Evolutionary conservation across 179 eudicot genomes (phyloP), one percentile per base, ranked within the genome.

Genomic region (Carnegiea gigantea): DNA sequence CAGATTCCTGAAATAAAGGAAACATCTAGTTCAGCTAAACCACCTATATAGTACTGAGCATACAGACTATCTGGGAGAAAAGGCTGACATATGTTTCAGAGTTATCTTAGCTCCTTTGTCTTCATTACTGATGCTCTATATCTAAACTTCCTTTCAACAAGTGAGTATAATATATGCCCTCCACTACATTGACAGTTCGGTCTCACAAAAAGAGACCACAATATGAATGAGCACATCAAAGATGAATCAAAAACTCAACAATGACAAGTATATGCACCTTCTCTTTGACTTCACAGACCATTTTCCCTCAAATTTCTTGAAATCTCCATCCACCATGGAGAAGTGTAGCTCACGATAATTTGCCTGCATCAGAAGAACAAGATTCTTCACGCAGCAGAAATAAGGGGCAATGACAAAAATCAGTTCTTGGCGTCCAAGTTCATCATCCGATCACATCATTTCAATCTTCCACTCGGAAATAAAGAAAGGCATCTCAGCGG

Each of bases 261-360:
- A 13, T 7, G 64, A 30, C 36, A 43, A 33, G 44, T 77, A 28
- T 36, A 59, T 26, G 33, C 86, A 94, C 99, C 97, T 91, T 86
- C 82, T 87, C 75, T 83, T 87, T 36, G 90, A 88, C 85, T 90
- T 93, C 70, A 96, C 86, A 9, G 89, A 87, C 99, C 99, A 96
- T 83, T 92, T 96, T 74, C 99, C 99, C 90, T 96, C 98, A 88
- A 96, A 96, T 88, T 96, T 96, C 93, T 96, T 96, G 86, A 96
- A 96, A 86, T 96, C 99, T 71, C 98, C 98, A 87, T 94, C 98
- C 81, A 93, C 99, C 99, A 96, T 94, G 73, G 91, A 93, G 84
- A 96, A 96, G 60, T 82, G 93, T 60, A 96, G 95, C 75, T 96
- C 98, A 77, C 97, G 95, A 49, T 89, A 93, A 84, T 88, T 85